Base-by-base conservation (phyloP, 2,329 filamentous ascomycete species). In the Whalleya microplaca region DNA sequence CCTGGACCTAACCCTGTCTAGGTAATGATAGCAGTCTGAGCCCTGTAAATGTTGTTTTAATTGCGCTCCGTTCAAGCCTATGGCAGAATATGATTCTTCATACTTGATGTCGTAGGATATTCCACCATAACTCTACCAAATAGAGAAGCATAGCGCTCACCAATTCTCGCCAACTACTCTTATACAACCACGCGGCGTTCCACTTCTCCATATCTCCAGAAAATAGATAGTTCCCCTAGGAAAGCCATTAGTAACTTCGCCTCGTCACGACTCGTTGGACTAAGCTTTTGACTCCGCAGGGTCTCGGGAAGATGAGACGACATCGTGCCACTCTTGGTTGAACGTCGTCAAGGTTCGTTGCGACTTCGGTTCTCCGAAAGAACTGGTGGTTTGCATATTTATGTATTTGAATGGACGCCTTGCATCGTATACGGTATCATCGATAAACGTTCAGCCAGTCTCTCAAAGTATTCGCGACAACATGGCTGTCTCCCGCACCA, bases 401-500 rank as follows among this genome's bases (percentile, higher is more conserved):
- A 12, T 48, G 18, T 53, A 56, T 56, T 56, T 47, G 27, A 52
- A 51, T 37, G 7, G 18, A 46, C 19, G 37, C n/a, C 40, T 20
- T 27, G 9, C 29, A 23, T 12, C 42, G 42, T 44, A 21, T 20
- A 20, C 19, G 20, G 27, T 29, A 12, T 12, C 27, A 5, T 12
- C 27, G 12, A 29, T n/a, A n/a, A n/a, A n/a, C n/a, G 27, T 29
- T 29, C 27, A 29, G 27, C 12, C 12, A 12, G 6, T 8, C 6
- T 42, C 5, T 19, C 45, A 46, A 19, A 52, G 21, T 18, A 19
- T 16, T 29, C 40, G 8, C 18, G 21, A 48, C 45, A 56, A 42
- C 20, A 72, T 72, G 69, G 54, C 64, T 14, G 20, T 41, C 3
- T 61, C 59, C 14, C 67, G 69, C 7, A 47, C 50, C 49, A 61